Conservation (phyloP, 352 stramenopile genomes). For the Globisporangium camurandrum region DNA sequence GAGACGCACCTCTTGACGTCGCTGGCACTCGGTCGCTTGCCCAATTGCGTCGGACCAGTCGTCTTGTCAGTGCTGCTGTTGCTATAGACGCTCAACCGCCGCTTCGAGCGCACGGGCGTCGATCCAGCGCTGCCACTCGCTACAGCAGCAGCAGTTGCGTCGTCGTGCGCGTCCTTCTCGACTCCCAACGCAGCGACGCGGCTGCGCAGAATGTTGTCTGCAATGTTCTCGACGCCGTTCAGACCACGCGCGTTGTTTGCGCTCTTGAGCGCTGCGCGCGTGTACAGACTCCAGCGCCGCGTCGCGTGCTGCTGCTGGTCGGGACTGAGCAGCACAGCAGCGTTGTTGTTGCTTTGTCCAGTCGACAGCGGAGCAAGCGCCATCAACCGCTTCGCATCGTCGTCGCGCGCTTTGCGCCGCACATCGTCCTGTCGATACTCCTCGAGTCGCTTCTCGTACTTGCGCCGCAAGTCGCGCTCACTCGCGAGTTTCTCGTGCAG, state of each 20-base stretch:
- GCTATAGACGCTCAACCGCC: conserved; percentile 18
- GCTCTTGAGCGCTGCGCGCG: conserved; percentile 20
- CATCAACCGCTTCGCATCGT: conserved; percentile 35
- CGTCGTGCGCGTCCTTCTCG: not conserved
- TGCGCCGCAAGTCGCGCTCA: conserved; percentile 58
- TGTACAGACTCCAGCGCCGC: conserved; percentile 63
- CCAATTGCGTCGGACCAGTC: not conserved
- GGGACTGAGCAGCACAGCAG: conserved; percentile 17
- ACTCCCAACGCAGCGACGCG: not conserved
- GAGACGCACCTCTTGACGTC: conserved; percentile 16
- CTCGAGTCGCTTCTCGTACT: conserved; percentile 70
- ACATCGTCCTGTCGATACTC: conserved; percentile 66
- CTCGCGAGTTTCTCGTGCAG: conserved; percentile 61
- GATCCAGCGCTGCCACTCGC: conserved; percentile 11
- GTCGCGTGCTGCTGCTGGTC: conserved; percentile 33
- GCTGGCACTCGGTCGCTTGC: conserved; percentile 6
- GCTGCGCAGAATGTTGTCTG: conserved; percentile 64
- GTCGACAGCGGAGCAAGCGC: conserved; percentile 26
- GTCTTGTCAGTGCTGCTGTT: not conserved
- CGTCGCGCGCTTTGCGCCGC: conserved; percentile 34
- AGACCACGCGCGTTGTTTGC: conserved; percentile 26
- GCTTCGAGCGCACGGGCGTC: conserved; percentile 21
- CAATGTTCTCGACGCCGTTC: conserved; percentile 68
- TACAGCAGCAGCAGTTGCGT: conserved; percentile 20
- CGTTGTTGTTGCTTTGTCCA: too few species aligned